Conservation (phyloP, 169 alveolate genomes). For the Cryptosporidium xiaoi region DNA sequence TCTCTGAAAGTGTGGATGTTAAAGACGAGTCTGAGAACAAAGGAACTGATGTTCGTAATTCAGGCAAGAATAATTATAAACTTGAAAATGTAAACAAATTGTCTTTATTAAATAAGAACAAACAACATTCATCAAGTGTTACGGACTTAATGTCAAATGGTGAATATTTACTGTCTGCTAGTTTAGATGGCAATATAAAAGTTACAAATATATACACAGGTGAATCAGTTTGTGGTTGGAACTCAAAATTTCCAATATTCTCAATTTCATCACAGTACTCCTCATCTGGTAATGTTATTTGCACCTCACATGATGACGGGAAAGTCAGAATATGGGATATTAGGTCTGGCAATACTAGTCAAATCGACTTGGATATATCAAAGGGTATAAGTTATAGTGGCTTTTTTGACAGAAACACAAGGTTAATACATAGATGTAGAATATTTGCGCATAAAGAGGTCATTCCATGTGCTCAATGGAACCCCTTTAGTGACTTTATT, state of each 20-base stretch:
- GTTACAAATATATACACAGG: constrained; percentile 19
- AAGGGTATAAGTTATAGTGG: background rate
- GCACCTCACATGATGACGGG: constrained; percentile 73
- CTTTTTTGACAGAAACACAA: constrained; percentile 35
- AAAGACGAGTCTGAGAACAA: background rate
- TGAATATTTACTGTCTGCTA: constrained; percentile 48
- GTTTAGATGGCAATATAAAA: constrained; percentile 63
- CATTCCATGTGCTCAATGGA: constrained; percentile 51
- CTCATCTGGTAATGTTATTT: constrained; percentile 21
- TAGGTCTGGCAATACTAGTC: constrained; percentile 56
- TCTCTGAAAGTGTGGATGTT: background rate
- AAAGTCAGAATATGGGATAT: constrained; percentile 70
- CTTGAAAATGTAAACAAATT: too few species aligned
- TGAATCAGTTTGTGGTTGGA: constrained; percentile 57
- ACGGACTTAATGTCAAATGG: constrained; percentile 50
- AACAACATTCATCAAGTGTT: constrained; percentile 23
- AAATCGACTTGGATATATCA: constrained; percentile 6
- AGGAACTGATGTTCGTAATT: background rate
- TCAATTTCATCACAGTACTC: constrained; percentile 36
- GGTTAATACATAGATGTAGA: constrained; percentile 56
- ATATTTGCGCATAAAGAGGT: constrained; percentile 46
- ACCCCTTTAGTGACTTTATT: constrained; percentile 50
- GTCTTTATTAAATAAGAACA: background rate
- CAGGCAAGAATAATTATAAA: background rate
- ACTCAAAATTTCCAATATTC: constrained; percentile 20